Percentiles rank a stretch among this genome's conserved stretches.
phyloP scores from a whole-genome alignment of 1,284 basidiomycete species.

The Gastroboletus turbinatus region DNA sequence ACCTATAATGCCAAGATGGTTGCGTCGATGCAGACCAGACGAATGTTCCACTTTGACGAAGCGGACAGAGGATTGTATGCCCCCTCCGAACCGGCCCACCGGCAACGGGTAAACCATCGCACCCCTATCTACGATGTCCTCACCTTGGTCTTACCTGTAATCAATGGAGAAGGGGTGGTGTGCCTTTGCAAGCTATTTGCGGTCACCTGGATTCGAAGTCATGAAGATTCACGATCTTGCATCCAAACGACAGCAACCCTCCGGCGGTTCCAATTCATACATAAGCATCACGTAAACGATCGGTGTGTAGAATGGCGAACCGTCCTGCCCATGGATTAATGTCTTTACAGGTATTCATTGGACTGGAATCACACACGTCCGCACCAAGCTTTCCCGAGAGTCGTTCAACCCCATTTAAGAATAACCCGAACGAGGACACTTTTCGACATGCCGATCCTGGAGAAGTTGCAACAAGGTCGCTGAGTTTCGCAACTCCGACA shows the following conservation, averaged over 20 bases:
- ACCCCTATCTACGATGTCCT: conserved; percentile 12
- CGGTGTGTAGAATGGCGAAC: background rate
- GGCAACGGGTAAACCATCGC: conserved; percentile 25
- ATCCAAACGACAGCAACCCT: background rate
- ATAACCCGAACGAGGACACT: background rate
- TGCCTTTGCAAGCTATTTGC: no score
- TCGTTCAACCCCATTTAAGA: background rate
- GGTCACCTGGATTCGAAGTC: no score
- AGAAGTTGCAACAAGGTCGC: background rate
- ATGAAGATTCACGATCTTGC: background rate
- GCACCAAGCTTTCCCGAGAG: background rate
- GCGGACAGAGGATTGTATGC: conserved; percentile 15
- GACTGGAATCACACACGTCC: background rate
- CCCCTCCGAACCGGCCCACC: background rate
- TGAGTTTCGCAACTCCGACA: conserved; percentile 3
- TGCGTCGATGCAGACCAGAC: conserved; percentile 22
- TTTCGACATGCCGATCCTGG: background rate
- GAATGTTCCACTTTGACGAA: conserved; percentile 14
- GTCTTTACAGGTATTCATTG: background rate
- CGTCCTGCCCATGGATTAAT: background rate
- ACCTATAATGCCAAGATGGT: conserved; percentile 23
- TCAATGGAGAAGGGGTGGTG: background rate
- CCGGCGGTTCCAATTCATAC: background rate
- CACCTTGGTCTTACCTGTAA: background rate
- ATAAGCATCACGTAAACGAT: background rate